Base-by-base conservation (phyloP, 805 yeast species). In the Starmerella sp. region DNA sequence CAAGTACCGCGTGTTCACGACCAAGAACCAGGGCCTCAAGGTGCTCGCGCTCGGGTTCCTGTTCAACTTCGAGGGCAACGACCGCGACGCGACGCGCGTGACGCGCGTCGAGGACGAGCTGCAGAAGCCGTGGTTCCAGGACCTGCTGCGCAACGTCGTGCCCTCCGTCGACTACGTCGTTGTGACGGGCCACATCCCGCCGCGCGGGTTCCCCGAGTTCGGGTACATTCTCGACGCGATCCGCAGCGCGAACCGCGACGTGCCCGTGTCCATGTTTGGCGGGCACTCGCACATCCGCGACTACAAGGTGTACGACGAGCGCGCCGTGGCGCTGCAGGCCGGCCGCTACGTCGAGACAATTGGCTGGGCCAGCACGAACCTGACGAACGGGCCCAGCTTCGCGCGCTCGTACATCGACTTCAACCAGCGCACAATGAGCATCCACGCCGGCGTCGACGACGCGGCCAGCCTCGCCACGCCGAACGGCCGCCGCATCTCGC, bases 251-350 rank as follows among this genome's bases (percentile, higher is more conserved):
- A 84, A 79, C 65, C 86, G 90, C 8, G 66, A 74, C 38, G 75
- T 77, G 0, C 72, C 80, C 1, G 85, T 90, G 51, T 93, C 86
- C 65, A 85, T 86, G 67, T 85, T 90, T 69, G 97, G 96, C 2
- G 97, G 96, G 1, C 97, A 90, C 70, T 83, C 95, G 38, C 97
- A 90, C 66, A 80, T 90, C 28, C 75, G 97, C 59, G 97, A 90
- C 69, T 89, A 84, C 67, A 75, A 77, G 6, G 71, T 79, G 4
- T 73, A 80, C 56, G 97, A 90, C 65, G 70, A 72, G 2, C 70
- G 69, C 51, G 77, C 89, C 34, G 80, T 86, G 0, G 95, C 82
- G 0, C 68, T 90, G 29, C 95, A 90, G 71, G 84, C 95, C 63
- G 97, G 97, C 0, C 74, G 96, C 48, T 90, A 85, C 66, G 81